These are phyloP conservation scores for Eremomyces bilateralis DNA, from an alignment of 495 filamentous ascomycete species.

Conservation along the genomic window DNA sequence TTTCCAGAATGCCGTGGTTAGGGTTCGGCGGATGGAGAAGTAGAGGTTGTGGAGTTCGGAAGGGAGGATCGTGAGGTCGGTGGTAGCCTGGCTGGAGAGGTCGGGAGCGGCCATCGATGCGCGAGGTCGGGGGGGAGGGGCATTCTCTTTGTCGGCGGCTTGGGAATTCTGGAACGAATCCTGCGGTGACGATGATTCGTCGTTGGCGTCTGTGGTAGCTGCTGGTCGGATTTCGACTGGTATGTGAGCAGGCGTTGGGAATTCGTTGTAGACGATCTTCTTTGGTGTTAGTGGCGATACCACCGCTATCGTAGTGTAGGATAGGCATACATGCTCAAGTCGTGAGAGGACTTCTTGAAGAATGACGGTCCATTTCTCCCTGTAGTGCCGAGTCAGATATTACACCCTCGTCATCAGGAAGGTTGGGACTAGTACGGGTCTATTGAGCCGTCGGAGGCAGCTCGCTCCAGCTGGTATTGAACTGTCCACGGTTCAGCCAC, in stretches of 20 bases:
- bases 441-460: too few species aligned
- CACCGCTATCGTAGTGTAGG: not conserved
- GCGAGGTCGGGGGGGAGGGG: conserved; percentile 17
- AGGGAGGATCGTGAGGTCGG: conserved; percentile 26
- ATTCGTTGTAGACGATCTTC: conserved; percentile 9
- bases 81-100: conserved; percentile 4
- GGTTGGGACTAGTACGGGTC: too few species aligned
- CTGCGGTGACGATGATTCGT: conserved; percentile 7
- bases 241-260: conserved; percentile 15
- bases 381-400: not conserved
- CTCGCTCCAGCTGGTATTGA: too few species aligned
- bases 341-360: not conserved
- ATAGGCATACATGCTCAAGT: not conserved
- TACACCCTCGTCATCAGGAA: too few species aligned
- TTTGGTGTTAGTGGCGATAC: not conserved
- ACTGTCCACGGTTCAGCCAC: too few species aligned
- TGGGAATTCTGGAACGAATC: conserved; percentile 17
- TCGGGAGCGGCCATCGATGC: conserved; percentile 9
- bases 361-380: not conserved
- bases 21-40: conserved; percentile 39
- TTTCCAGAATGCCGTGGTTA: conserved; percentile 42
- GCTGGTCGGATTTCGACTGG: conserved; percentile 13
- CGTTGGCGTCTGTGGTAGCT: too few species aligned
- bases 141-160: conserved; percentile 32
- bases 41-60: conserved; percentile 40